A percentile compares a stretch with the other conserved stretches of the same genome.
Evolutionary conservation across 2,329 filamentous ascomycete genomes (phyloP).

Genomic region (Claviceps pusilla): DNA sequence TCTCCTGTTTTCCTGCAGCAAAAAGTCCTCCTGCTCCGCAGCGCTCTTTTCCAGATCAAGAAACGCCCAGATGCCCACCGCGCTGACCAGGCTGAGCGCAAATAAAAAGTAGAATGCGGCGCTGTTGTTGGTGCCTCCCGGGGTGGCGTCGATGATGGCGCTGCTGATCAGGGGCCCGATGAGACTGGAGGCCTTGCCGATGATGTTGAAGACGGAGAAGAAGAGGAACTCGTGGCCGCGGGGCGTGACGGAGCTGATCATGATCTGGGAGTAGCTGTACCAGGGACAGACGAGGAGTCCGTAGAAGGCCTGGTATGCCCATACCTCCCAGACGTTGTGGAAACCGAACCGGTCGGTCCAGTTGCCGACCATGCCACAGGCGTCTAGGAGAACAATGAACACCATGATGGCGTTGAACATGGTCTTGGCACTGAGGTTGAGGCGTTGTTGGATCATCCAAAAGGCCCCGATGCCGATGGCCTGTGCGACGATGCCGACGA

Average conservation of each 20-base stretch:
- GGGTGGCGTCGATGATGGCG: conserved; percentile 50
- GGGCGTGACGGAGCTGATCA: conserved; percentile 56
- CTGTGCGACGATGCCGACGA: conserved; percentile 50
- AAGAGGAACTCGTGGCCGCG: conserved; percentile 55
- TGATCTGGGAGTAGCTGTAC: conserved; percentile 57
- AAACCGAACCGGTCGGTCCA: conserved; percentile 23
- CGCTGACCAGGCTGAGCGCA: conserved; percentile 40
- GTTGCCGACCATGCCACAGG: conserved; percentile 32
- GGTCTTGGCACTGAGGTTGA: conserved; percentile 42
- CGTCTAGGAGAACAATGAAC: conserved; percentile 43
- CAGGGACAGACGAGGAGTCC: conserved; percentile 53
- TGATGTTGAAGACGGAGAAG: conserved; percentile 53
- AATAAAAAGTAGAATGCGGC: conserved; percentile 54
- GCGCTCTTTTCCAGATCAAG: conserved; percentile 47
- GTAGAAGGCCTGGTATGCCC: conserved; percentile 39
- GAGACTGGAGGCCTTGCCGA: conserved; percentile 53
- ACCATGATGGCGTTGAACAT: conserved; percentile 54
- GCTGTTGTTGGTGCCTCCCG: conserved; percentile 37
- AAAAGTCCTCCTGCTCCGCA: conserved; percentile 41
- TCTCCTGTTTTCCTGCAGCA: conserved; percentile 22
- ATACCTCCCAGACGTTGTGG: conserved; percentile 27
- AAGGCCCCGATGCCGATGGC: conserved; percentile 46
- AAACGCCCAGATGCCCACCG: conserved; percentile 35
- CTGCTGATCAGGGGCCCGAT: conserved; percentile 54
- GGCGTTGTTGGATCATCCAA: conserved; percentile 45